Conservation (phyloP, 345 rosid species). For the Arabis hirsuta region DNA sequence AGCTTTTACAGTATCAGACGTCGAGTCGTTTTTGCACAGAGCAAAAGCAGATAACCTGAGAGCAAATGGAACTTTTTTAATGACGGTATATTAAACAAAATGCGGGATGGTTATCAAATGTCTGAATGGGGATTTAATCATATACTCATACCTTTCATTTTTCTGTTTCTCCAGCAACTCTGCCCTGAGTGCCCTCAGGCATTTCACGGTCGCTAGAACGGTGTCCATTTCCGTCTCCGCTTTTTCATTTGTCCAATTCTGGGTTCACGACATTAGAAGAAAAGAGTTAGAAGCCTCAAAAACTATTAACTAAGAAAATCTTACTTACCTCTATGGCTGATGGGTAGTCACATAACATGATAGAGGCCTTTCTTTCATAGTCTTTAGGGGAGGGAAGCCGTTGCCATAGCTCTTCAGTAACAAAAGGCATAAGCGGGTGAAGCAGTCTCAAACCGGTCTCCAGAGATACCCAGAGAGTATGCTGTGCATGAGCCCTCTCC, state of each 20-base stretch:
- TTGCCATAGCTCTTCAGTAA: slow-evolving; percentile 97
- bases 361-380: slow-evolving; percentile 62
- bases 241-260: slow-evolving; percentile 73
- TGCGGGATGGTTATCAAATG: not conserved
- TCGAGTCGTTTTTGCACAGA: slow-evolving; percentile 65
- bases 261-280: slow-evolving; percentile 7
- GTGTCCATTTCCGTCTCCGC: slow-evolving; percentile 83
- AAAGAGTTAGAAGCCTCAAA: slow-evolving; percentile 15
- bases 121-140: not conserved
- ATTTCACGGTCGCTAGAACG: slow-evolving; percentile 68
- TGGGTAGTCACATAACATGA: slow-evolving; percentile 82
- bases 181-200: slow-evolving; percentile 74
- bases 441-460: slow-evolving; percentile 89
- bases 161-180: slow-evolving; percentile 73
- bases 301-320: slow-evolving; percentile 10
- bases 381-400: slow-evolving; percentile 66
- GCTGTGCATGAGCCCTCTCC: slow-evolving; percentile 66
- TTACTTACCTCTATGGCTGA: slow-evolving; percentile 61
- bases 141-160: slow-evolving; percentile 64
- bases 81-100: not conserved
- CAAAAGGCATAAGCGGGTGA: slow-evolving; percentile 96
- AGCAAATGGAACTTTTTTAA: not conserved
- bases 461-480: slow-evolving; percentile 78
- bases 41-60: slow-evolving; percentile 86
- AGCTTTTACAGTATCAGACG: slow-evolving; percentile 54